Evolutionary conservation across 1,284 basidiomycete species (phyloP), one percentile per base, ranked within the genome.

Genomic region (Austroboletus novae-zelandiae): DNA sequence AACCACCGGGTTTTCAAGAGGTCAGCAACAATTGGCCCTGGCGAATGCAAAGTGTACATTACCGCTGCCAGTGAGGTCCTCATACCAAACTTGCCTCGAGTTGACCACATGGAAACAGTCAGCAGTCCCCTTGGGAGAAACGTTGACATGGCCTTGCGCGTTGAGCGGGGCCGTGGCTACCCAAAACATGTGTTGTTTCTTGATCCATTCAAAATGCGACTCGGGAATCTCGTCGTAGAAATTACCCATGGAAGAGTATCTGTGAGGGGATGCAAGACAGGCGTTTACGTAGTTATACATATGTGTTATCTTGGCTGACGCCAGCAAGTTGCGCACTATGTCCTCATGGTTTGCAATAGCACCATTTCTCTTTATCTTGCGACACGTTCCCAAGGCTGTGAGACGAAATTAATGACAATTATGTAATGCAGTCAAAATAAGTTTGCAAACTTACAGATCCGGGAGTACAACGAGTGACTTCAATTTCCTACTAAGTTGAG

Each of bases 1-100:
- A n/a, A 9, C 18, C 9, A 10, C 23, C 5, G 11, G 27, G 43
- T n/a, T 18, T 29, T 25, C 36, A 37, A 20, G 14, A 5, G 11
- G 14, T 41, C 34, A 47, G 37, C 29, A 9, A 27, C 13, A 18
- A 29, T 40, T 5, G 30, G n/a, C 13, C n/a, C n/a, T 6, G 9
- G 11, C 5, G 18, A 7, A n/a, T 15, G 29, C 5, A 5, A 30
- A 9, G 9, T 15, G n/a, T 13, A 30, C 40, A 15, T 27, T 47
- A 79, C 79, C 80, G 56, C 76, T 81, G 2, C 80, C 81, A 8
- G 71, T 70, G 47, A 81, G 61, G 58, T 83, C 80, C 47, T 82
- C 76, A 53, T 83, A 82, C 77, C 80, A 82, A 30, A 80, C 77
- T 14, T 64, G 71, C 30, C 65, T 74, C 40, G 69, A 60, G 55